Evolutionary conservation across 306 rosid species (phyloP).

Genomic region (Malus orientalis): DNA sequence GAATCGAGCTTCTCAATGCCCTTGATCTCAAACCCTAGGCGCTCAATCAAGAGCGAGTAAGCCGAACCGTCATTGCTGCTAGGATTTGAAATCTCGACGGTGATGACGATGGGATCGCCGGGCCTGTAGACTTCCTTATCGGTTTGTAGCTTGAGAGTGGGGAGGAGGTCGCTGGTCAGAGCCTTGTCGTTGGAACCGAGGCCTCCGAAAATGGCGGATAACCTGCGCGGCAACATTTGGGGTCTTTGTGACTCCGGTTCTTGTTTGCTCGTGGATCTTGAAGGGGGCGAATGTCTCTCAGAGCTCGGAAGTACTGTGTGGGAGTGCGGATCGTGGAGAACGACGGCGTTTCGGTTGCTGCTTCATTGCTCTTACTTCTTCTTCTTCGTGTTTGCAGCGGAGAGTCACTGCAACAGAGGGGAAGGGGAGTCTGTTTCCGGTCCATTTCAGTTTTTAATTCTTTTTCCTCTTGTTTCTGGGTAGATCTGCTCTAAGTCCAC

Average conservation of each 20-base stretch:
- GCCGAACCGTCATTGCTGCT: conserved; percentile 21
- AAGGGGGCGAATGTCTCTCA: neutral
- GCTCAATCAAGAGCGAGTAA: conserved; percentile 63
- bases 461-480: neutral
- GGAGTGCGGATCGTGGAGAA: neutral
- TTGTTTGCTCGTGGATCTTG: neutral
- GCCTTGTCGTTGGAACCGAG: conserved; percentile 30
- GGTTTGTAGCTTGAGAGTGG: conserved; percentile 56
- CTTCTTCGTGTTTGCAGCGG: neutral
- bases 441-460: neutral
- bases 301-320: neutral
- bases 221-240: conserved; percentile 55
- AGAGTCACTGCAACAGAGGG: neutral
- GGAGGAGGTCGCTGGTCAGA: conserved; percentile 22
- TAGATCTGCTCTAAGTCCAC: neutral
- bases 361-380: neutral
- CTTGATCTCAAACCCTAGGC: conserved; percentile 72
- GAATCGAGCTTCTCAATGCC: conserved; percentile 79
- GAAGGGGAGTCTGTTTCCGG: neutral
- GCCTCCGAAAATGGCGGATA: conserved; percentile 58
- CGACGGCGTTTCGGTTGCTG: neutral
- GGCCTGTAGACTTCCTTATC: conserved; percentile 84
- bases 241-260: neutral
- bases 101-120: conserved; percentile 72
- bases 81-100: conserved; percentile 63